Conservation (phyloP, 2,329 filamentous ascomycete species). For the Fusarium illudens region DNA sequence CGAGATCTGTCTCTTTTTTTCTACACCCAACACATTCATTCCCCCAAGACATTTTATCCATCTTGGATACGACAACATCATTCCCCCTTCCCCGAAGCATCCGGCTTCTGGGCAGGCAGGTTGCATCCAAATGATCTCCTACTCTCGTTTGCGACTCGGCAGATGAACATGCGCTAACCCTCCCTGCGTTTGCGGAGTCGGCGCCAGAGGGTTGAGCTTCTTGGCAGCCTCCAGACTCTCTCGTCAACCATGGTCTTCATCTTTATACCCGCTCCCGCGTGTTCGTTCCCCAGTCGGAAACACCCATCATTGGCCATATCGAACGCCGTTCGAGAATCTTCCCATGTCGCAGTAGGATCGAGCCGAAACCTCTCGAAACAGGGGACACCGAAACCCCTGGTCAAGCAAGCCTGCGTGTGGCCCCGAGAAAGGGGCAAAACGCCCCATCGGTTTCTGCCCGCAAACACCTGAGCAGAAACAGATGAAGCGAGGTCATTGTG, state of each 20-base stretch:
- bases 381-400: slow-evolving; percentile 21
- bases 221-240: background rate
- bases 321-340: background rate
- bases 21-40: slow-evolving; percentile 2
- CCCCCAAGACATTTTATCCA: background rate
- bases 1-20: background rate
- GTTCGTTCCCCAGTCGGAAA: background rate
- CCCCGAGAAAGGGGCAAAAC: slow-evolving; percentile 16
- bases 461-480: slow-evolving; percentile 6
- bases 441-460: background rate
- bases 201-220: background rate
- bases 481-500: background rate
- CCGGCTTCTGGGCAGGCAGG: slow-evolving; percentile 1
- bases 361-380: slow-evolving; percentile 31
- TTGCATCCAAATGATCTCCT: slow-evolving; percentile 3
- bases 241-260: background rate
- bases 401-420: background rate
- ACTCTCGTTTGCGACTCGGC: background rate
- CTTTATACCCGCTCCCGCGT: background rate
- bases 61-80: slow-evolving; percentile 6
- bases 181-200: background rate
- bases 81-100: slow-evolving; percentile 2
- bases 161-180: slow-evolving; percentile 5
- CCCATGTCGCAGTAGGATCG: slow-evolving; percentile 1
- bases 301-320: background rate